These are phyloP conservation scores for Lodderomyces theae DNA, from an alignment of 1,139 yeast species.

Conservation along the genomic window DNA sequence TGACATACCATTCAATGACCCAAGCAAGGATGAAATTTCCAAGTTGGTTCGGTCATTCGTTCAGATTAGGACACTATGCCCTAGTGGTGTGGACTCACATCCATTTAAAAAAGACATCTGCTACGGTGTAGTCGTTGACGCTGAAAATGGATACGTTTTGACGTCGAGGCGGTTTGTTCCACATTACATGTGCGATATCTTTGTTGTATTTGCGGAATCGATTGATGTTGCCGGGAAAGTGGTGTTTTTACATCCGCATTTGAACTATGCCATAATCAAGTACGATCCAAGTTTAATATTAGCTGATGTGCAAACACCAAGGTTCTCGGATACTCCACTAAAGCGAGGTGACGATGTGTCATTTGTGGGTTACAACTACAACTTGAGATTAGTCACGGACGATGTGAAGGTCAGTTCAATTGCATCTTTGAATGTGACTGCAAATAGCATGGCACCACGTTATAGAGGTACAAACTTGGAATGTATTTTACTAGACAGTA, in stretches of 20 bases:
- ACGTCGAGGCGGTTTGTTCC: constrained; percentile 80
- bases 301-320: constrained; percentile 56
- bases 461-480: constrained; percentile 86
- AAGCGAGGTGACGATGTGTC: constrained; percentile 72
- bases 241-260: constrained; percentile 82
- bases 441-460: constrained; percentile 67
- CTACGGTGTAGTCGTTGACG: constrained; percentile 79
- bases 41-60: constrained; percentile 56
- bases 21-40: constrained; percentile 47
- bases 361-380: constrained; percentile 78
- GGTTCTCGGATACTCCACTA: constrained; percentile 55
- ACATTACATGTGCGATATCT: constrained; percentile 78
- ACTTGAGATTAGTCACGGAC: constrained; percentile 67
- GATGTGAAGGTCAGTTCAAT: constrained; percentile 77
- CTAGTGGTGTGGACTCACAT: constrained; percentile 72
- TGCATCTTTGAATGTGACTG: constrained; percentile 70
- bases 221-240: constrained; percentile 78
- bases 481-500: constrained; percentile 71
- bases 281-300: constrained; percentile 67
- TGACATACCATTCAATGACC: constrained; percentile 61
- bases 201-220: constrained; percentile 81
- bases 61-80: constrained; percentile 61
- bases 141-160: constrained; percentile 72
- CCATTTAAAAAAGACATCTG: constrained; percentile 61
- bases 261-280: constrained; percentile 78